Evolutionary conservation across 208 protist species (phyloP).

Genomic region (Naegleria lovaniensis): DNA sequence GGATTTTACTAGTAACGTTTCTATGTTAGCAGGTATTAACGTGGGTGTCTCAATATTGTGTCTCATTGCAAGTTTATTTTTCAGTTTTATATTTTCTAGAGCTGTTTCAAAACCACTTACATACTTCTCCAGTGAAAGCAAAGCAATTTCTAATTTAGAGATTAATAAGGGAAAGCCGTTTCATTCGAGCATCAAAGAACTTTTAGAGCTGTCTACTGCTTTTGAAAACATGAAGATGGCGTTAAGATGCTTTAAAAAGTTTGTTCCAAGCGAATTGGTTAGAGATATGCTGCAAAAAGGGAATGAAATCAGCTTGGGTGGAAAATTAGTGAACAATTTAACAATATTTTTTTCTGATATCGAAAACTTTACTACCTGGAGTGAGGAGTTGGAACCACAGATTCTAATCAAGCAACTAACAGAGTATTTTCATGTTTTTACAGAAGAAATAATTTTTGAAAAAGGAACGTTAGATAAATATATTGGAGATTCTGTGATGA

Average conservation of each 20-base stretch:
- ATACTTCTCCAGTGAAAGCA: not conserved
- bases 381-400: not conserved
- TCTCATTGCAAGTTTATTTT: not conserved
- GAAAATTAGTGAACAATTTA: not conserved
- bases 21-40: not conserved
- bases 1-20: not conserved
- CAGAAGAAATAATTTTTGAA: not conserved
- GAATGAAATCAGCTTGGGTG: not conserved
- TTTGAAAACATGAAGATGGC: not conserved
- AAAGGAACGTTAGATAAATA: conserved; percentile 3
- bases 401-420: not conserved
- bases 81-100: not conserved
- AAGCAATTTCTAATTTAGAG: not conserved
- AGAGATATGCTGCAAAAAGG: not conserved
- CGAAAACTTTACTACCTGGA: not conserved
- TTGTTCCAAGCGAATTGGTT: not conserved
- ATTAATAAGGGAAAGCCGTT: not conserved
- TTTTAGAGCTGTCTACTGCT: not conserved
- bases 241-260: not conserved
- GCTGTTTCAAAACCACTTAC: not conserved
- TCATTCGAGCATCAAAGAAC: not conserved
- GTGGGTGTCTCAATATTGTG: not conserved
- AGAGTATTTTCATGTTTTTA: not conserved
- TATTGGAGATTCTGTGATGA: not conserved
- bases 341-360: conserved; percentile 4